Evolutionary conservation across 106 monocot species (phyloP).

Genomic region (Acanthochlamys bracteata): DNA sequence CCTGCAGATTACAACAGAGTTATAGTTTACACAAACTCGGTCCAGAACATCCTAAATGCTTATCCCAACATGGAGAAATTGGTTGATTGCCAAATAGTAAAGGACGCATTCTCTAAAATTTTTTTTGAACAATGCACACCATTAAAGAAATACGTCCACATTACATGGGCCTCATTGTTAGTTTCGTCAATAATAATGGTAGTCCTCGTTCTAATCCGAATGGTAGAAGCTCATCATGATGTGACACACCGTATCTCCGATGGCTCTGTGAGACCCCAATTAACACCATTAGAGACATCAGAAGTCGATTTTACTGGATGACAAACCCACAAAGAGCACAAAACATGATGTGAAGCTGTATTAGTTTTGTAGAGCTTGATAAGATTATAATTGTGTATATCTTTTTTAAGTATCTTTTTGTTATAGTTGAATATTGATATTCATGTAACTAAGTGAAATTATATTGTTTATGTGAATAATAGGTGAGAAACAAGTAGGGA

Average conservation of each 20-base stretch:
- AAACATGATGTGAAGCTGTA: too few species aligned
- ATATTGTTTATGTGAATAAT: too few species aligned
- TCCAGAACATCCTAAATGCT: conserved; percentile 58
- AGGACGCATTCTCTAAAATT: conserved; percentile 78
- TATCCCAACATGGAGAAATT: conserved; percentile 61
- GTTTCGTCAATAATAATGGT: conserved; percentile 34
- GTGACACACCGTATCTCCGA: conserved; percentile 5
- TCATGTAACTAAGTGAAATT: too few species aligned
- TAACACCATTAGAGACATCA: conserved; percentile 4
- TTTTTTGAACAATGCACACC: conserved; percentile 52
- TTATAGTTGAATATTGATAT: conserved; percentile 3
- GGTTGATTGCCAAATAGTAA: conserved; percentile 54
- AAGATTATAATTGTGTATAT: too few species aligned
- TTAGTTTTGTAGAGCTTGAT: too few species aligned
- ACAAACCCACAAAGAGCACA: neutral
- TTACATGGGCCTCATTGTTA: conserved; percentile 57
- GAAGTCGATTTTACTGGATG: conserved; percentile 13
- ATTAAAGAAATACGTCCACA: conserved; percentile 36
- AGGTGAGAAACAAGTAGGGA: too few species aligned
- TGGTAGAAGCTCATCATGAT: conserved; percentile 13
- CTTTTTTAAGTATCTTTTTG: neutral
- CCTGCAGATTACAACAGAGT: conserved; percentile 26
- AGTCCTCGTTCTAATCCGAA: conserved; percentile 25
- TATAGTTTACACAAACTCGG: conserved; percentile 40
- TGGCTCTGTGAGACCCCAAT: conserved; percentile 32